phyloP scores from a whole-genome alignment of 2,329 filamentous ascomycete species.

The Trichoderma sp. region DNA sequence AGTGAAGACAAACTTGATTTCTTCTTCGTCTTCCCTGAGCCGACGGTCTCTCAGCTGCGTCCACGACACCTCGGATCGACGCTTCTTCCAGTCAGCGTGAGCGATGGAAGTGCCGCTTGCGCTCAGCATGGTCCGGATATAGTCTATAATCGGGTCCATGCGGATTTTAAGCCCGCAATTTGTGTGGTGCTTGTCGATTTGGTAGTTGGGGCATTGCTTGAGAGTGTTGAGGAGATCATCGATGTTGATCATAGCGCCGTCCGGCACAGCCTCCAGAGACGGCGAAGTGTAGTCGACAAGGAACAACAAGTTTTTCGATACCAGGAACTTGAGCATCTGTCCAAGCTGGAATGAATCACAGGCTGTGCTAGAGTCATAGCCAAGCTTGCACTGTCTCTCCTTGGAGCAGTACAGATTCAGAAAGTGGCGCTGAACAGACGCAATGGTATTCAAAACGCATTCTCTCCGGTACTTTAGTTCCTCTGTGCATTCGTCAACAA shows the following conservation, averaged over 20 bases:
- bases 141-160: constrained; percentile 67
- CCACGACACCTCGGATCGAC: constrained; percentile 49
- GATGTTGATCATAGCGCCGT: constrained; percentile 63
- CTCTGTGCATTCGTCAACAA: constrained; percentile 45
- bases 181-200: constrained; percentile 72
- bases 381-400: constrained; percentile 69
- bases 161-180: constrained; percentile 73
- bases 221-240: constrained; percentile 63
- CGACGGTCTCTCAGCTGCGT: constrained; percentile 30
- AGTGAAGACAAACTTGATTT: constrained; percentile 53
- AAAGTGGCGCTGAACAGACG: constrained; percentile 71
- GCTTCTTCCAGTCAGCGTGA: constrained; percentile 52
- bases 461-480: constrained; percentile 69
- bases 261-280: constrained; percentile 50
- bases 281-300: constrained; percentile 59
- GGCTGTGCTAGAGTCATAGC: constrained; percentile 71
- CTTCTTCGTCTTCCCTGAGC: constrained; percentile 29
- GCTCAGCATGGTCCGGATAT: constrained; percentile 61
- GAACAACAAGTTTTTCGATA: constrained; percentile 62
- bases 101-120: constrained; percentile 50
- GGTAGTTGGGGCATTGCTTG: constrained; percentile 70
- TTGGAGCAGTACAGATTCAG: constrained; percentile 68
- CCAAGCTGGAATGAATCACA: constrained; percentile 81
- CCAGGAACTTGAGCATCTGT: constrained; percentile 74
- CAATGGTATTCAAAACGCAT: constrained; percentile 69